phyloP scores from a whole-genome alignment of 768 basidiomycete genomes.

The Leccinum rimulosum region DNA sequence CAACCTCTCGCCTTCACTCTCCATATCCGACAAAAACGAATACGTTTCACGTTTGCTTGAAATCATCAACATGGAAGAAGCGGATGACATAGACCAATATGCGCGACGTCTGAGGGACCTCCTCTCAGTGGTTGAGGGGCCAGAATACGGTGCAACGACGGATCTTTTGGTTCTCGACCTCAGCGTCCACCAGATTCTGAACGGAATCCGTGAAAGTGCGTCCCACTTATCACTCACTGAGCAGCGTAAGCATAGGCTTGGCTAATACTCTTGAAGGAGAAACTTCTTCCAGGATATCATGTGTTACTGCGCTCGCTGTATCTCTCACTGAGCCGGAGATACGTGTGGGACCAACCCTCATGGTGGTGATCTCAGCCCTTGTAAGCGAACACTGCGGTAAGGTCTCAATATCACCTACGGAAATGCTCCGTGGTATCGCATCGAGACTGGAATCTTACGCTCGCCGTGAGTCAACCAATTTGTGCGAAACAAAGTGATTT shows the following conservation, averaged over 20 bases:
- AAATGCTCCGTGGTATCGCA: constrained; percentile 47
- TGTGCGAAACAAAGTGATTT: constrained; percentile 8
- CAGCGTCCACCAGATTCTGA: constrained; percentile 55
- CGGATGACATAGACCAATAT: constrained; percentile 56
- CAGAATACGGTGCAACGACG: constrained; percentile 23
- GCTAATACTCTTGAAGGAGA: constrained; percentile 35
- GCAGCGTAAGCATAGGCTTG: not conserved
- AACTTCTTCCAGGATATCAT: constrained; percentile 40
- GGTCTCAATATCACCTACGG: constrained; percentile 47
- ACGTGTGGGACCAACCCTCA: constrained; percentile 52
- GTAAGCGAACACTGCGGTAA: constrained; percentile 58
- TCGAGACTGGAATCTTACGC: constrained; percentile 38
- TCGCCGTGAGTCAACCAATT: constrained; percentile 37
- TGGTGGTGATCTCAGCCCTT: constrained; percentile 68
- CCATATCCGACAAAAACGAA: constrained; percentile 40
- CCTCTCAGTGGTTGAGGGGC: constrained; percentile 39
- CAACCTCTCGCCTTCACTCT: constrained; percentile 33
- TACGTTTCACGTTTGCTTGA: constrained; percentile 51
- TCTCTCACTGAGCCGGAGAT: constrained; percentile 39
- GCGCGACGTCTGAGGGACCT: constrained; percentile 46
- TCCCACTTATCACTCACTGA: not conserved
- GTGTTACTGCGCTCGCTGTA: constrained; percentile 44
- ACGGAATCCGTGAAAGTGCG: constrained; percentile 50
- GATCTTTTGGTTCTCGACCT: constrained; percentile 49
- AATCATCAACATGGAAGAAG: constrained; percentile 45